Evolutionary conservation across 495 filamentous ascomycete genomes (phyloP), one percentile per base, ranked within the genome.

Genomic region (Pyrenula massariospora): DNA sequence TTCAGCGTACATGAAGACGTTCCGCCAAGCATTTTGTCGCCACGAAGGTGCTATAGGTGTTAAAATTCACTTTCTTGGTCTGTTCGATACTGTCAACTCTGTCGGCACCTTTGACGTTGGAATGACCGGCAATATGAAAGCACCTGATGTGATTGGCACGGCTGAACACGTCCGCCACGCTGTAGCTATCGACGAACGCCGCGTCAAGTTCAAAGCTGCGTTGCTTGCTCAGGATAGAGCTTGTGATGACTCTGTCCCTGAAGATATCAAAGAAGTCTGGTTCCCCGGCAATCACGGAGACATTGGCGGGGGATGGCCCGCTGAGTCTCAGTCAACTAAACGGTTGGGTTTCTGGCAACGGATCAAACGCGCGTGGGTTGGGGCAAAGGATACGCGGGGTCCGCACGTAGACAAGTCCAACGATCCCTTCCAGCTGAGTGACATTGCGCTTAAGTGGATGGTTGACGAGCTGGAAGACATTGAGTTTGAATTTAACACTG

Each of bases 401-500:
- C 1, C 72, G 93, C 2, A 79, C 87, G 2, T 94, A 88, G 82
- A 94, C 94, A 86, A 84, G 54, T 88, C 92, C 68, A 87, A 88
- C 2, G 66, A 77, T 21, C 73, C 70, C 53, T 68, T 66, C 15
- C 72, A 75, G 22, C 75, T 77, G 56, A 68, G 63, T 24, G 65
- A 68, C 20, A 52, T 58, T 24, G 58, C 56, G 12, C 55, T 60
- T 8, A 62, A 71, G 25, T 61, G 59, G 62, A 62, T 59, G 52
- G 47, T 68, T 11, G 71, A 81, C 55, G 59, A 67, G 49, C 55
- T 70, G 57, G 63, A 74, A 1, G 57, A 65, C 2, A 52, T 5
- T 5, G 10, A 24, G 19, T 11, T 48, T 11, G 42, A 48, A 19
- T 11, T 58, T 3, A 52, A 62, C 15, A 24, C 49, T 12, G 42